Evolutionary conservation across 2,329 filamentous ascomycete genomes (phyloP).

Genomic region (Aschersonia sp.): DNA sequence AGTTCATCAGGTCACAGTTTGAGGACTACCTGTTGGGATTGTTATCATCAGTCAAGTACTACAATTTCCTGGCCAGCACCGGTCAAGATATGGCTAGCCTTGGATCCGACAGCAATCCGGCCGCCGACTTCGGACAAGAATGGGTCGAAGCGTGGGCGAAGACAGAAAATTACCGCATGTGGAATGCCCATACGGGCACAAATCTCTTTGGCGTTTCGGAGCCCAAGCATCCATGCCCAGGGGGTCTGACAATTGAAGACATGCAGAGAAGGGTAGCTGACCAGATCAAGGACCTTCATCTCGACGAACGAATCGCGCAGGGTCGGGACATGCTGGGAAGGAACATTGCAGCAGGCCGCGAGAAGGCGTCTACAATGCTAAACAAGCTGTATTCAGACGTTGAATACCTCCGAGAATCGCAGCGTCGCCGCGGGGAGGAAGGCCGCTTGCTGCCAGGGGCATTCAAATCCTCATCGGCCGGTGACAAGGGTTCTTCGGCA

Average conservation of each 20-base stretch:
- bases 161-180: constrained; percentile 87
- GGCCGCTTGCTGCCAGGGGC: constrained; percentile 7
- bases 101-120: constrained; percentile 69
- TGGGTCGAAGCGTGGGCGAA: constrained; percentile 80
- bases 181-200: constrained; percentile 65
- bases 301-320: constrained; percentile 78
- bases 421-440: constrained; percentile 27
- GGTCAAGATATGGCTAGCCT: constrained; percentile 54
- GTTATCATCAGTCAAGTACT: constrained; percentile 81
- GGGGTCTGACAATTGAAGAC: constrained; percentile 85
- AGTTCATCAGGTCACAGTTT: constrained; percentile 93
- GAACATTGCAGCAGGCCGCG: constrained; percentile 74
- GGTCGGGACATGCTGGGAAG: constrained; percentile 77
- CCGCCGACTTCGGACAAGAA: constrained; percentile 66
- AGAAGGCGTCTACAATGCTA: constrained; percentile 77
- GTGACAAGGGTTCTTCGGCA: constrained; percentile 3
- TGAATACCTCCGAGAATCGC: constrained; percentile 42
- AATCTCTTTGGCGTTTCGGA: constrained; percentile 92
- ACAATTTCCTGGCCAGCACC: constrained; percentile 53
- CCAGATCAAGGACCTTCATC: constrained; percentile 84
- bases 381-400: constrained; percentile 85
- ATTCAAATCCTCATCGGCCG: background rate
- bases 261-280: constrained; percentile 80
- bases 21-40: constrained; percentile 90
- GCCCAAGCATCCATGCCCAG: constrained; percentile 84